Evolutionary conservation across 345 rosid species (phyloP).

Genomic region (Nasturtium officinale): DNA sequence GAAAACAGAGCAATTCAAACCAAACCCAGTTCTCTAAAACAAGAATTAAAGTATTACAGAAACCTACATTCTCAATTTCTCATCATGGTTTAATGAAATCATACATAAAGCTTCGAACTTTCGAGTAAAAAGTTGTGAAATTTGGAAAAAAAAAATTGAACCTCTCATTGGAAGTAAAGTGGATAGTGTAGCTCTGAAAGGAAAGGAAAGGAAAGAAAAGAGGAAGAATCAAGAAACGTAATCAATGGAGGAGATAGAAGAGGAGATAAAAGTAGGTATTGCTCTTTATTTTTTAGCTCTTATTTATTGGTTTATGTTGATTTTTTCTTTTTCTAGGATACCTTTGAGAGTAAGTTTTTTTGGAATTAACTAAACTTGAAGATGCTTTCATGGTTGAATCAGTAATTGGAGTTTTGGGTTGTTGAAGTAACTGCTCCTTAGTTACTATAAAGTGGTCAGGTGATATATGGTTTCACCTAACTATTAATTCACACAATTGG

Average conservation of each 20-base stretch:
- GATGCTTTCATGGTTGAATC: not conserved
- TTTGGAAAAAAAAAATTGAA: not conserved
- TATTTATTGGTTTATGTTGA: not conserved
- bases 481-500: not conserved
- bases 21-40: not conserved
- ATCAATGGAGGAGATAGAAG: slow-evolving; percentile 20
- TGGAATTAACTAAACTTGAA: not conserved
- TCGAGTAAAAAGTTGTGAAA: not conserved
- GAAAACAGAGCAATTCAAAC: not conserved
- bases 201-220: not conserved
- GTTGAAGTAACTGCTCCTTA: not conserved
- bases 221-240: slow-evolving; percentile 27
- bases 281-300: not conserved
- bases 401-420: not conserved
- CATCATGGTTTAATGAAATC: not conserved
- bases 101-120: not conserved
- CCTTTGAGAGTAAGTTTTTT: not conserved
- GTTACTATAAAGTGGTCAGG: not conserved
- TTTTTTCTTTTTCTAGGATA: not conserved
- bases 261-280: slow-evolving; percentile 13
- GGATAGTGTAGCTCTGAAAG: not conserved
- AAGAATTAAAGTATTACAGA: slow-evolving; percentile 1
- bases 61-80: slow-evolving; percentile 16
- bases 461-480: not conserved
- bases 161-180: slow-evolving; percentile 17